Conservation (phyloP, 2,329 filamentous ascomycete genomes). For the Paracoccidioides brasiliensis region DNA sequence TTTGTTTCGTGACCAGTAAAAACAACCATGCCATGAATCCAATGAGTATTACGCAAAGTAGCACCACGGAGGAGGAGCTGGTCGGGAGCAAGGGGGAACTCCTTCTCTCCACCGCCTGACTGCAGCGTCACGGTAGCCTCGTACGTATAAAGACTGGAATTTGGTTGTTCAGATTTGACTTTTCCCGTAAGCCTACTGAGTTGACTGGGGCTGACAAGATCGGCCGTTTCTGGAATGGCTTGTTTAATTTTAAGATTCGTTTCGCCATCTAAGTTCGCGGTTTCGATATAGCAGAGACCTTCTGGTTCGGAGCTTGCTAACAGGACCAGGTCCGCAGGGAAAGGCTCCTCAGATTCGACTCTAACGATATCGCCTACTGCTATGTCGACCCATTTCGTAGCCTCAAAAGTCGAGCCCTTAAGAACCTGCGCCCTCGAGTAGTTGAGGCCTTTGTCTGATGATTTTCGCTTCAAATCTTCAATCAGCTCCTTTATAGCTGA, state of each 20-base stretch:
- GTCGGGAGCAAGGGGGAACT: slow-evolving; percentile 77
- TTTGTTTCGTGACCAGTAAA: slow-evolving; percentile 98
- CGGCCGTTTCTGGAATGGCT: slow-evolving; percentile 79
- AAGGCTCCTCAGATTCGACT: slow-evolving; percentile 87
- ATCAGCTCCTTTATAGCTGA: slow-evolving; percentile 90
- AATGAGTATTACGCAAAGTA: slow-evolving; percentile 88
- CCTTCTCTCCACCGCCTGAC: slow-evolving; percentile 81
- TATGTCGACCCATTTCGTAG: slow-evolving; percentile 88
- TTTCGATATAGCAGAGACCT: slow-evolving; percentile 96
- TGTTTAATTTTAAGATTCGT: slow-evolving; percentile 99
- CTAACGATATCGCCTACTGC: slow-evolving; percentile 83
- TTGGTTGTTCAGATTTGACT: slow-evolving; percentile 88
- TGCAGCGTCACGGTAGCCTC: slow-evolving; percentile 91
- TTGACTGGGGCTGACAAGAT: slow-evolving; percentile 75
- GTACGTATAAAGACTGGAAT: slow-evolving; percentile 96
- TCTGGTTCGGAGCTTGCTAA: slow-evolving; percentile 93
- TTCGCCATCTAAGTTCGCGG: slow-evolving; percentile 91
- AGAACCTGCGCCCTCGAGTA: slow-evolving; percentile 73
- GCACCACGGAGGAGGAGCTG: slow-evolving; percentile 80
- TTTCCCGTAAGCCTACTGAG: slow-evolving; percentile 74
- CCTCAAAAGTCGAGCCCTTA: slow-evolving; percentile 68
- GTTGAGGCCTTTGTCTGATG: slow-evolving; percentile 77
- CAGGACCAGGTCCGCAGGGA: slow-evolving; percentile 85
- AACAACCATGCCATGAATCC: slow-evolving; percentile 91
- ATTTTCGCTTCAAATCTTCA: slow-evolving; percentile 82